Percentiles rank a stretch among this genome's conserved stretches.
phyloP scores from a whole-genome alignment of 2,329 filamentous ascomycete species.

The Scedosporium dehoogii region DNA sequence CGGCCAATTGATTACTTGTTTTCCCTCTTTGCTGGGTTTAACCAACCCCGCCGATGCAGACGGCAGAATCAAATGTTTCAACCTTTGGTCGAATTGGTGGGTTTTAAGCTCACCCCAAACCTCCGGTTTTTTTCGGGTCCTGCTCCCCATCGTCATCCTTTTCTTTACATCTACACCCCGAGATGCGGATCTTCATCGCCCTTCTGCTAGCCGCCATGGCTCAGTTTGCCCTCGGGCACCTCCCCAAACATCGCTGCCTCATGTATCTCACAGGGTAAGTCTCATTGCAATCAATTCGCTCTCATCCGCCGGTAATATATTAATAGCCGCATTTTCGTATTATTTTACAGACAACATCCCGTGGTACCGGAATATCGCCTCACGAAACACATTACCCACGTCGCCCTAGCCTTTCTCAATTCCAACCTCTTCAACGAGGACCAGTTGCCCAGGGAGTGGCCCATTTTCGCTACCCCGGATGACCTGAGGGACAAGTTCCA shows the following conservation, averaged over 20 bases:
- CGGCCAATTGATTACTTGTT: too few species aligned
- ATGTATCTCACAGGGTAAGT: slow-evolving; percentile 42
- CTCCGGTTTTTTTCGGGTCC: neutral
- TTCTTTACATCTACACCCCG: neutral
- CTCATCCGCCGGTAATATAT: neutral
- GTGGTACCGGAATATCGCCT: slow-evolving; percentile 27
- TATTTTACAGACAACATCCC: slow-evolving; percentile 33
- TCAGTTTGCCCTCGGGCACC: neutral
- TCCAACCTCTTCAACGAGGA: slow-evolving; percentile 41
- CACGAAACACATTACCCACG: slow-evolving; percentile 40
- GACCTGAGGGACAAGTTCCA: slow-evolving; percentile 28
- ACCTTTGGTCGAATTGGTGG: too few species aligned
- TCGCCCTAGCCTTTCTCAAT: slow-evolving; percentile 48
- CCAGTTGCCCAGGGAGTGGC: slow-evolving; percentile 27
- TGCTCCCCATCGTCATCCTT: neutral
- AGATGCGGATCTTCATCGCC: neutral
- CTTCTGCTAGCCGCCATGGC: neutral
- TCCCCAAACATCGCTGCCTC: slow-evolving; percentile 19
- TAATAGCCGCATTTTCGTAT: neutral
- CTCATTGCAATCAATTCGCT: neutral
- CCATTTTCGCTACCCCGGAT: slow-evolving; percentile 41
- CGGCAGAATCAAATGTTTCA: too few species aligned
- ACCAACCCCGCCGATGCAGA: too few species aligned
- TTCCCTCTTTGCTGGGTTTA: neutral
- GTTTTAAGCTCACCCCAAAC: too few species aligned